Base-by-base conservation (phyloP, 176 grass and related monocot species). In the Canna indica region DNA sequence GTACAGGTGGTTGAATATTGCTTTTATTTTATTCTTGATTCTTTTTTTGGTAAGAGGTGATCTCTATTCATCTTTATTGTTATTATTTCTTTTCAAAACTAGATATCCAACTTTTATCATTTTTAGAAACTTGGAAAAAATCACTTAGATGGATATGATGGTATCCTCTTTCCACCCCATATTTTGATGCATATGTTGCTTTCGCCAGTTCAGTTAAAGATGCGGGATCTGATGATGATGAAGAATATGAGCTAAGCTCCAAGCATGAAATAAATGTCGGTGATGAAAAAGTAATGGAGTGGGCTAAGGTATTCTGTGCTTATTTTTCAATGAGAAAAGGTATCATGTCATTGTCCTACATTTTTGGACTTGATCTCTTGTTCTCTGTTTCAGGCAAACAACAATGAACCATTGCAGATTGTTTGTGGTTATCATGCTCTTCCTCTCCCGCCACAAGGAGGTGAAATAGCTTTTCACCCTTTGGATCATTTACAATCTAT, bases 381-480 rank as follows among this genome's bases (percentile, higher is more conserved):
- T 69, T 81, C 41, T 26, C 6, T 77, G 81, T 71, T 80, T 58
- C 82, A 97, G 94, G 84, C 77, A 45, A 76, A 97, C 80, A 93
- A 92, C 61, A 93, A 97, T 79, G 94, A 93, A 65, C 80, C 88
- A 54, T 80, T 97, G 61, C 89, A 93, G 69, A 97, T 97, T 78
- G 84, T 97, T 80, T 97, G 94, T 85, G 86, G 89, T 46, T 97
- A 97, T 77, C 94, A 93, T 88, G 61, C 75, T 70, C 84, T 93
- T 78, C 68, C 75, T 70, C 70, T 97, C 74, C 94, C 94, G 74
- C 84, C 80, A 75, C 71, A 73, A 59, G 94, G 94, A 69, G 81
- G 77, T 69, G 88, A 92, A 84, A 77, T 93, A 80, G 68, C 93
- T 75, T 97, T 97, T 66, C 80, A 87, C 60, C 94, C 94, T 31